A percentile compares a stretch with the other conserved stretches of the same genome.
Evolutionary conservation across 441 rosid species (phyloP).

Genomic region (Adansonia madagascariensis): DNA sequence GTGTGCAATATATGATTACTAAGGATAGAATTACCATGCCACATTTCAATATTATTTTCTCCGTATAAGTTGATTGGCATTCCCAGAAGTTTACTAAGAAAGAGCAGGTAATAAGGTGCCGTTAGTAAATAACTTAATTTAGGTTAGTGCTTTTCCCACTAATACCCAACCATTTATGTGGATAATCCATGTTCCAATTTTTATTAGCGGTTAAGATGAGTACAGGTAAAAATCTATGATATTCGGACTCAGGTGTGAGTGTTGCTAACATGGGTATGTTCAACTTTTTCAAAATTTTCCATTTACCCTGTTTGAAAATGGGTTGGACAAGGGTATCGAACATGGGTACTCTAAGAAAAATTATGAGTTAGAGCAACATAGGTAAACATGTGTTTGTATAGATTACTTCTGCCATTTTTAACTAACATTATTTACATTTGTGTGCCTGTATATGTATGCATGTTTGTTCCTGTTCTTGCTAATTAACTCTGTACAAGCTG

Average conservation of each 20-base stretch:
- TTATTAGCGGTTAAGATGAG: neutral
- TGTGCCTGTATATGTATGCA: neutral
- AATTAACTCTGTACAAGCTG: constrained; percentile 8
- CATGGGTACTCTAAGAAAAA: no score
- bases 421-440: neutral
- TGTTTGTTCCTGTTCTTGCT: neutral
- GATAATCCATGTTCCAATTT: neutral
- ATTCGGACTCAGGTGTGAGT: no score
- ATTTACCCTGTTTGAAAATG: no score
- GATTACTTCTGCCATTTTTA: neutral
- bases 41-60: no score
- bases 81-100: neutral
- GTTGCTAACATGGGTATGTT: no score
- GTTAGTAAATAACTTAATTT: neutral
- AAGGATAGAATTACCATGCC: no score
- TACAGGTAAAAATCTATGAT: neutral
- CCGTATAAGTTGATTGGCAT: neutral
- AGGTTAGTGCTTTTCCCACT: neutral
- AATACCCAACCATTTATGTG: neutral
- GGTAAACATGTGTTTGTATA: neutral
- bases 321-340: no score
- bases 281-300: no score
- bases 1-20: no score
- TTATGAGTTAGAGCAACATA: no score
- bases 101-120: neutral